A percentile compares a stretch with the other conserved stretches of the same genome.
Evolutionary conservation across 495 filamentous ascomycete species (phyloP).

Genomic region (Neurospora cerealis): DNA sequence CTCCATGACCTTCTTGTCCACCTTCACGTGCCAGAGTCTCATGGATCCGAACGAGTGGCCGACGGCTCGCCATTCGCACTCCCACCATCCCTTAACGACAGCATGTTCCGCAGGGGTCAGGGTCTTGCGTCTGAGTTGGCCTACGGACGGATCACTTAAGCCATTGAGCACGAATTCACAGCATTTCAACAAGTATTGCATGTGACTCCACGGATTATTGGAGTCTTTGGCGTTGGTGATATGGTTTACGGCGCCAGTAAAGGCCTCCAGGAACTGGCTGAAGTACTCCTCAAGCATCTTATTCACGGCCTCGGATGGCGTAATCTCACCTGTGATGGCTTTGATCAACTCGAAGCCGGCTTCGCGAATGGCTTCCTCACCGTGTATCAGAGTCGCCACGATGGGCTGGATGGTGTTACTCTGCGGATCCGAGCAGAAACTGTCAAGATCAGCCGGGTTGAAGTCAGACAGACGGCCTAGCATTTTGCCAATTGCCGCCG

Average conservation of each 20-base stretch:
- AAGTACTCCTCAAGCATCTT: constrained; percentile 57
- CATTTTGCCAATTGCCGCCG: constrained; percentile 57
- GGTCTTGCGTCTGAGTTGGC: constrained; percentile 60
- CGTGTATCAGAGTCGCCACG: constrained; percentile 57
- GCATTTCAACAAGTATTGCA: constrained; percentile 60
- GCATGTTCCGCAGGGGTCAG: constrained; percentile 50
- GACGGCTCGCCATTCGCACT: constrained; percentile 65
- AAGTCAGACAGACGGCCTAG: constrained; percentile 72
- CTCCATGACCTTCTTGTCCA: constrained; percentile 65
- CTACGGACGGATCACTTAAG: constrained; percentile 72
- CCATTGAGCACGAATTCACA: constrained; percentile 66
- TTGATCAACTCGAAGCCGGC: constrained; percentile 73
- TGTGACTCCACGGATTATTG: constrained; percentile 48
- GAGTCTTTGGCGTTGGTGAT: constrained; percentile 47
- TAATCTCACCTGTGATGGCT: constrained; percentile 57
- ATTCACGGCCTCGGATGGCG: constrained; percentile 63
- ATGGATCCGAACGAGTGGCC: constrained; percentile 74
- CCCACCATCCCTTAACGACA: constrained; percentile 68
- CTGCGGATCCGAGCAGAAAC: constrained; percentile 51
- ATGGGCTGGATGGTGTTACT: constrained; percentile 51
- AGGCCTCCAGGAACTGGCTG: constrained; percentile 23
- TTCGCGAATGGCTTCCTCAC: constrained; percentile 58
- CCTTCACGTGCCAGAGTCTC: constrained; percentile 62
- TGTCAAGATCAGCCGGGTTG: constrained; percentile 48
- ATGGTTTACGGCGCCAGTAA: constrained; percentile 29